These are phyloP conservation scores for Phalaenopsis hybrid DNA, from an alignment of 116 monocot genomes.

Conservation along the genomic window DNA sequence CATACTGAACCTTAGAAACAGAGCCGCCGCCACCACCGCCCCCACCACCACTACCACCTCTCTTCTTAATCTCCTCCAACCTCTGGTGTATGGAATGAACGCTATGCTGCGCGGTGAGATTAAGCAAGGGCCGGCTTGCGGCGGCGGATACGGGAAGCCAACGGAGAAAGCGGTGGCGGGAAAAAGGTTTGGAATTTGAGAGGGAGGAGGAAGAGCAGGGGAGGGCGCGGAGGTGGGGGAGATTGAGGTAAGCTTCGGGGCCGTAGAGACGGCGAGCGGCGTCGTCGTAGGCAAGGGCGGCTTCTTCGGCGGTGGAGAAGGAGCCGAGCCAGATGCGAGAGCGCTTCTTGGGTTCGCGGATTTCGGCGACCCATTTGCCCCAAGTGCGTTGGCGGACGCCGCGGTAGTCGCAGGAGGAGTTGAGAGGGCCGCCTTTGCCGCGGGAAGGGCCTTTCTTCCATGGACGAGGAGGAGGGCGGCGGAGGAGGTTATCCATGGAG, in stretches of 20 bases:
- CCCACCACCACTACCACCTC: background rate
- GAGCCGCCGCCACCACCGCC: background rate
- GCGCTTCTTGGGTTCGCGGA: slow-evolving; percentile 83
- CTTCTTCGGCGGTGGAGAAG: slow-evolving; percentile 86
- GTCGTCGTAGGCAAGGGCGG: slow-evolving; percentile 90
- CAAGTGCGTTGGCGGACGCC: slow-evolving; percentile 94
- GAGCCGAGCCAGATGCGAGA: slow-evolving; percentile 93
- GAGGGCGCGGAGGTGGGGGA: slow-evolving; percentile 66
- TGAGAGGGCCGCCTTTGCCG: slow-evolving; percentile 92
- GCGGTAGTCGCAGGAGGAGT: slow-evolving; percentile 85
- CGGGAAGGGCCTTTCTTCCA: slow-evolving; percentile 93
- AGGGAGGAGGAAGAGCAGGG: slow-evolving; percentile 6
- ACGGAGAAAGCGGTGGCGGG: slow-evolving; percentile 36
- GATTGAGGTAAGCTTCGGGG: slow-evolving; percentile 91
- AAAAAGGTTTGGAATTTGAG: background rate
- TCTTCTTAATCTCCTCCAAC: slow-evolving; percentile 68
- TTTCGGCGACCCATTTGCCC: slow-evolving; percentile 99
- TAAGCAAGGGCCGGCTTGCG: slow-evolving; percentile 43
- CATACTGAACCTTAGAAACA: slow-evolving; percentile 1
- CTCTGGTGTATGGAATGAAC: slow-evolving; percentile 80
- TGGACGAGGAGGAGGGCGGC: slow-evolving; percentile 29
- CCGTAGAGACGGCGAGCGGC: slow-evolving; percentile 87
- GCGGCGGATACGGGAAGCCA: slow-evolving; percentile 43
- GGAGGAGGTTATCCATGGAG: slow-evolving; percentile 38
- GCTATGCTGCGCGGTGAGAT: slow-evolving; percentile 82